Evolutionary conservation across 169 alveolate genomes (phyloP).

Genomic region (Perkinsus chesapeaki): DNA sequence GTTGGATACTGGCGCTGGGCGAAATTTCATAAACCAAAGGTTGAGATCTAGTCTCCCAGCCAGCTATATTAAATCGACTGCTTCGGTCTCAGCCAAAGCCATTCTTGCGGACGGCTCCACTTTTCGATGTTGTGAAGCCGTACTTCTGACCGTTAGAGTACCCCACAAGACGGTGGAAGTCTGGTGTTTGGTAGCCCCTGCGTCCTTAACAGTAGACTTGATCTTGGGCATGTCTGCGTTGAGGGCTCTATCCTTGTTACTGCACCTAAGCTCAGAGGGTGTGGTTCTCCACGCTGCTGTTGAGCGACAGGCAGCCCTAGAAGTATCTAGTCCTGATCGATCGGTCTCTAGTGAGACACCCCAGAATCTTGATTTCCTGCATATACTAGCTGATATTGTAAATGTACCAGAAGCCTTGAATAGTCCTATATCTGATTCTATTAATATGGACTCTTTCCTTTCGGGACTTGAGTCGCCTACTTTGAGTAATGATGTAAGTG

Average conservation of each 20-base stretch:
- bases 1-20: neutral
- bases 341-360: no score
- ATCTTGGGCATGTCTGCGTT: neutral
- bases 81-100: neutral
- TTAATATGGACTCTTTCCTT: neutral
- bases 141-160: no score
- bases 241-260: neutral
- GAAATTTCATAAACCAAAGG: neutral
- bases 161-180: neutral
- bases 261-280: neutral
- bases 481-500: no score
- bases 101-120: neutral
- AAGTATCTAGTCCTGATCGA: no score
- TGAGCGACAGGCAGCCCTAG: neutral
- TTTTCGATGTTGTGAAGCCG: no score
- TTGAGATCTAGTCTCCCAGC: neutral
- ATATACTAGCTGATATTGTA: neutral
- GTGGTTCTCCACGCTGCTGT: neutral
- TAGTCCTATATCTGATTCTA: neutral
- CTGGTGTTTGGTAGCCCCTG: neutral
- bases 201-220: neutral
- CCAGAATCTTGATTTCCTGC: neutral
- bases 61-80: neutral
- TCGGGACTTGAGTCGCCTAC: no score
- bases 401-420: neutral